phyloP scores from a whole-genome alignment of 805 yeast species.

The Maudiozyma saulgeensis region DNA sequence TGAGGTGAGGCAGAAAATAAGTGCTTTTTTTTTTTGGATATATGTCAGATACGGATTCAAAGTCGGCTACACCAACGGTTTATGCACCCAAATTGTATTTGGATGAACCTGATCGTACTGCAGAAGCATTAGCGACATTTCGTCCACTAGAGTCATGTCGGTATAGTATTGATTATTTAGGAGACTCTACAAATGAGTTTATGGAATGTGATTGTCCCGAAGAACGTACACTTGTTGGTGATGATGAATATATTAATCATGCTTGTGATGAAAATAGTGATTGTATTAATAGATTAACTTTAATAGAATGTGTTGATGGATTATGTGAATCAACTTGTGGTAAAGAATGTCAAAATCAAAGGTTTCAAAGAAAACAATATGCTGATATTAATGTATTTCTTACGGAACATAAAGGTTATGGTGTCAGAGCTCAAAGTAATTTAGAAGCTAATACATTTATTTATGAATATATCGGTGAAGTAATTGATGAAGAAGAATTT shows the following conservation, averaged over 20 bases:
- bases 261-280: slow-evolving; percentile 84
- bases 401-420: slow-evolving; percentile 83
- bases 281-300: slow-evolving; percentile 86
- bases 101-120: slow-evolving; percentile 48
- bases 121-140: slow-evolving; percentile 59
- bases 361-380: slow-evolving; percentile 72
- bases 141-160: slow-evolving; percentile 46
- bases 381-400: slow-evolving; percentile 72
- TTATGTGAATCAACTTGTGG: slow-evolving; percentile 57
- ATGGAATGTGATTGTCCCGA: slow-evolving; percentile 87
- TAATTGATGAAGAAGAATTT: slow-evolving; percentile 72
- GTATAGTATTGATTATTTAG: slow-evolving; percentile 53
- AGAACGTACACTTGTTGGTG: slow-evolving; percentile 3
- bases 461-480: slow-evolving; percentile 91
- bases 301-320: slow-evolving; percentile 78
- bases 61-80: neutral
- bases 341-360: slow-evolving; percentile 68
- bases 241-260: slow-evolving; percentile 27
- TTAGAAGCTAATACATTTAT: slow-evolving; percentile 61
- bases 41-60: neutral
- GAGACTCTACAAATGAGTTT: slow-evolving; percentile 55
- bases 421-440: slow-evolving; percentile 60
- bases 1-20: neutral
- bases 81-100: slow-evolving; percentile 10
- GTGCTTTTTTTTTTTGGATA: neutral